These are phyloP conservation scores for Gossypium stocksii DNA, from an alignment of 345 rosid genomes.

Conservation along the genomic window DNA sequence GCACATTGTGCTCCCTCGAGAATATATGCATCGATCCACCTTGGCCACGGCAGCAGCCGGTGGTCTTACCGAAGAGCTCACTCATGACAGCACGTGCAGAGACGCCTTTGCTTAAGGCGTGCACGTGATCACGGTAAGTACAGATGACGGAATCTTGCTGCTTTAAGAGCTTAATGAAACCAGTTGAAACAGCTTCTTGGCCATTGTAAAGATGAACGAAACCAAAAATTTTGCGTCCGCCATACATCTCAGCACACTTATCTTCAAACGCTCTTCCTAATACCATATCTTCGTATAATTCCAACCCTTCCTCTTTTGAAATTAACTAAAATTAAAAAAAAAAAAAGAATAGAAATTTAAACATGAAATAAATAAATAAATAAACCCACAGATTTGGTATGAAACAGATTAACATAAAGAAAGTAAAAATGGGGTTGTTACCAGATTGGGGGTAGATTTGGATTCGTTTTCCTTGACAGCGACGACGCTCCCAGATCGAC, in stretches of 20 bases:
- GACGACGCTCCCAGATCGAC: not conserved
- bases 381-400: not conserved
- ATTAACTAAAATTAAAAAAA: conserved; percentile 31
- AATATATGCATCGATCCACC: conserved; percentile 92
- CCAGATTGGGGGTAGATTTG: conserved; percentile 39
- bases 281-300: conserved; percentile 66
- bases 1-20: conserved; percentile 75
- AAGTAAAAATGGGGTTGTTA: conserved; percentile 18
- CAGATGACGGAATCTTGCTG: conserved; percentile 56
- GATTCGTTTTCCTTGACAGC: conserved; percentile 43
- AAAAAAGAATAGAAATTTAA: not conserved
- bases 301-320: conserved; percentile 71
- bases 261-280: conserved; percentile 74
- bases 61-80: conserved; percentile 72
- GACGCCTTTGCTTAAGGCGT: conserved; percentile 77
- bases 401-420: not conserved
- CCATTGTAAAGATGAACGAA: conserved; percentile 82
- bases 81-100: conserved; percentile 79
- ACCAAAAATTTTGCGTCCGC: conserved; percentile 78
- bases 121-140: conserved; percentile 81
- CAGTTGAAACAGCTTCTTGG: conserved; percentile 78
- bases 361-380: not conserved
- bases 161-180: conserved; percentile 65
- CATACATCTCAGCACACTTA: conserved; percentile 90
- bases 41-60: conserved; percentile 82